Base-by-base conservation (phyloP, 1,284 basidiomycete species). In the Heimioporus retisporus region DNA sequence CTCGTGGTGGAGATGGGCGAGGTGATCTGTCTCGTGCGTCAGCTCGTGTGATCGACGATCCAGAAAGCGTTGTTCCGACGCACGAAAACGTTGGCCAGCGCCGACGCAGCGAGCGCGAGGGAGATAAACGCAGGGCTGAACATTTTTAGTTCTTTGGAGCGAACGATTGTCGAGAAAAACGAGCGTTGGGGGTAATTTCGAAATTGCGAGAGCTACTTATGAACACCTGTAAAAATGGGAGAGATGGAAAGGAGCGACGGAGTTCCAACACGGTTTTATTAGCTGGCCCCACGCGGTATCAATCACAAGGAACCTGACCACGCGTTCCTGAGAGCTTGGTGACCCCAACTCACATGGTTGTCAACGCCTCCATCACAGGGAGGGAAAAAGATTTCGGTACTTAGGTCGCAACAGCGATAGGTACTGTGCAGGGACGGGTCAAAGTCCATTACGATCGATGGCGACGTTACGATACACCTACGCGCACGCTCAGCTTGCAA, bases 81-180 rank as follows among this genome's bases (percentile, higher is more conserved):
- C 75, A 93, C 91, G 71, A 82, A 90, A 73, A 92, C 80, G 59
- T 74, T 86, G 53, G 88, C 92, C 64, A 89, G 75, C 25, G 85
- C 85, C 61, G 88, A 85, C 53, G 86, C 80, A 58, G 84, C 81
- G 70, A 90, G 81, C 65, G 84, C 84, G 71, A 92, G 83, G 70
- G 88, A 74, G 72, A 91, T 70, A 68, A 89, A 53, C 61, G 80
- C 72, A 68, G 85, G 79, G 67, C 81, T 69, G 77, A 90, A 84
- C 88, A 92, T 90, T 73, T 76, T 59, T 35, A 35, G 7, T 35
- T 35, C 35, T 35, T 35, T 35, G 8, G 1, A 15, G 44, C 60
- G 23, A 69, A 59, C 2, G 73, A 75, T n/a, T 6, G 76, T 48
- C 66, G 56, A 56, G 16, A 50, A 50, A 69, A 77, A 69, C 23